Conservation (phyloP, 2,329 filamentous ascomycete genomes). For the Colletotrichum chrysophilum region DNA sequence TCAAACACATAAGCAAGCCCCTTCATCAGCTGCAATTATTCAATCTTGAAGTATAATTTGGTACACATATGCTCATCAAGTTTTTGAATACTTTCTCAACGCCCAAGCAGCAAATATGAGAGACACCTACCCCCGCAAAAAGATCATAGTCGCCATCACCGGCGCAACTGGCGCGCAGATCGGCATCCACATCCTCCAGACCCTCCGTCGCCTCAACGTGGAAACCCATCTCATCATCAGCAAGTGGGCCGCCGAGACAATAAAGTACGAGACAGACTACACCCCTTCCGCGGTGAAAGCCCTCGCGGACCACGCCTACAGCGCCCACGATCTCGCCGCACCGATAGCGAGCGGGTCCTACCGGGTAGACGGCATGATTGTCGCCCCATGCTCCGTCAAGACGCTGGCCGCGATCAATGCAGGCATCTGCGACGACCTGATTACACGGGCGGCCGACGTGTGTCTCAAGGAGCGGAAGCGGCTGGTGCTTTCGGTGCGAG, state of each 20-base stretch:
- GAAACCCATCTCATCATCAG: conserved; percentile 54
- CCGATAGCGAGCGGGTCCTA: conserved; percentile 51
- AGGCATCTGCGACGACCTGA: conserved; percentile 49
- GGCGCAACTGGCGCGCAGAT: conserved; percentile 52
- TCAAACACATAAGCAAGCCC: not conserved
- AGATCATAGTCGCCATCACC: conserved; percentile 53
- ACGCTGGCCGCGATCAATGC: conserved; percentile 46
- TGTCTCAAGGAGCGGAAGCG: conserved; percentile 48
- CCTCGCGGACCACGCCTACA: conserved; percentile 18
- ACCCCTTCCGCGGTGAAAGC: not conserved
- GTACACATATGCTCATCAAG: not conserved
- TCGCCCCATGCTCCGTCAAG: conserved; percentile 54
- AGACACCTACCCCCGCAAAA: conserved; percentile 19
- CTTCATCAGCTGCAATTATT: not conserved
- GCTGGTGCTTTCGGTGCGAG: conserved; percentile 44
- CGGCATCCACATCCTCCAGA: conserved; percentile 45
- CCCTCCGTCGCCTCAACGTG: conserved; percentile 44
- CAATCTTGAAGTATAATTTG: not conserved
- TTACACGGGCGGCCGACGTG: conserved; percentile 50
- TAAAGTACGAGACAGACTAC: conserved; percentile 44
- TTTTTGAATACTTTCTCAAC: not conserved
- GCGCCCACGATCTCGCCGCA: conserved; percentile 46
- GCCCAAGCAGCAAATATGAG: not conserved
- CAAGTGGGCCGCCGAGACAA: conserved; percentile 53
- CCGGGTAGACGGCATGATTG: conserved; percentile 48